Base-by-base conservation (phyloP, 2,329 filamentous ascomycete genomes). In the Aspergillus carbonarius region DNA sequence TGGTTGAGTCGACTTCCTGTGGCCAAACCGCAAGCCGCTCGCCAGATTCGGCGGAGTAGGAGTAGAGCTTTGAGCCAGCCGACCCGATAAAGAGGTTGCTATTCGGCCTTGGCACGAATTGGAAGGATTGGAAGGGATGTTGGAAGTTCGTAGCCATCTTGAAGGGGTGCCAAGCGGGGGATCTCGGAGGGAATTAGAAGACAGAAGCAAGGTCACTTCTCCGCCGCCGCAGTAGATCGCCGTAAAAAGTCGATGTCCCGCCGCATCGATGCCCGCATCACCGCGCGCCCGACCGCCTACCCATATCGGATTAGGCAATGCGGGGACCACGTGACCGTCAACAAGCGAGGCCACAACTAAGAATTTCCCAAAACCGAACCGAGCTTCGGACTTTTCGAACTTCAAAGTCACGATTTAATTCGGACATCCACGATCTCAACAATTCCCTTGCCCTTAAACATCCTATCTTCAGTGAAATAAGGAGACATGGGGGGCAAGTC, bases 401-500 rank as follows among this genome's bases (percentile, higher is more conserved):
- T 59, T 56, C 64, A 68, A 63, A 66, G 63, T 67, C 68, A 66
- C 64, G 63, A 67, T 59, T 61, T 53, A 53, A 32, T 59, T 63
- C 62, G 63, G 63, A 69, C 67, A 65, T 63, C 65, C 65, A 64
- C 63, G 60, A 55, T 65, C 68, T 66, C 55, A 66, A 60, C 30
- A 55, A 60, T 64, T 67, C 86, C 89, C 91, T 96, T 77, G 76
- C 89, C 92, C 93, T 96, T 93, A 96, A 96, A 96, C 81, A 96
- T 91, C 92, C 92, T 96, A 87, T 90, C 91, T 95, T 95, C 91
- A 92, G 76, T 72, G 73, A 69, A 68, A 85, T 82, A 96, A 96
- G 91, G 92, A 96, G 90, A 92, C 86, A 96, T 96, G 93, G 93
- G 92, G 92, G 93, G 91, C 92, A 97, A 91, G 85, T 85, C 90